Conservation (phyloP, 2,329 filamentous ascomycete species). For the Neonectria hederae region DNA sequence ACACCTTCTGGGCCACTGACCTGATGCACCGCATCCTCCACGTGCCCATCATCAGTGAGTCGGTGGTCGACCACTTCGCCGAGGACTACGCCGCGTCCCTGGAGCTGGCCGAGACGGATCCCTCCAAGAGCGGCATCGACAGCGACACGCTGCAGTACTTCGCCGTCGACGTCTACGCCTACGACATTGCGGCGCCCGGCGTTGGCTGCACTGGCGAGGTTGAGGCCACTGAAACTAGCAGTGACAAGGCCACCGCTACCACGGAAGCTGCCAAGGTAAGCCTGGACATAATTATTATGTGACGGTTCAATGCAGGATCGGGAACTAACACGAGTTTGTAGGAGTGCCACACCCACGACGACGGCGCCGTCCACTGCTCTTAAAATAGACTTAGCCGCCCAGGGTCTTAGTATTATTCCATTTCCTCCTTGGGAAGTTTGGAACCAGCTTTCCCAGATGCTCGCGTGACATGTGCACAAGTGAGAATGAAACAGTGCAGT, state of each 20-base stretch:
- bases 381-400: constrained; percentile 13
- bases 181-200: constrained; percentile 70
- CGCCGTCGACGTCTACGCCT: constrained; percentile 73
- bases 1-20: constrained; percentile 73
- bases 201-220: constrained; percentile 66
- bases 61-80: constrained; percentile 68
- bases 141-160: constrained; percentile 74
- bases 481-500: neutral
- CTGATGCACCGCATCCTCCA: constrained; percentile 74
- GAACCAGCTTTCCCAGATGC: neutral
- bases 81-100: constrained; percentile 66
- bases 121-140: constrained; percentile 62
- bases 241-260: constrained; percentile 28
- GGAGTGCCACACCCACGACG: constrained; percentile 57
- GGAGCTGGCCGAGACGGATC: constrained; percentile 58
- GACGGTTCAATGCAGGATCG: constrained; percentile 50
- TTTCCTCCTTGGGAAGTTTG: neutral
- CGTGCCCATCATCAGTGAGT: constrained; percentile 68
- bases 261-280: constrained; percentile 54
- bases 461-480: neutral
- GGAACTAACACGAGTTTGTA: constrained; percentile 66
- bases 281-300: constrained; percentile 2
- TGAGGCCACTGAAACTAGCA: constrained; percentile 23
- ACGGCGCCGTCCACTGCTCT: constrained; percentile 50
- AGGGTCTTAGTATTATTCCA: neutral